Evolutionary conservation across 495 filamentous ascomycete species (phyloP).

Genomic region (Xylaria flabelliformis): DNA sequence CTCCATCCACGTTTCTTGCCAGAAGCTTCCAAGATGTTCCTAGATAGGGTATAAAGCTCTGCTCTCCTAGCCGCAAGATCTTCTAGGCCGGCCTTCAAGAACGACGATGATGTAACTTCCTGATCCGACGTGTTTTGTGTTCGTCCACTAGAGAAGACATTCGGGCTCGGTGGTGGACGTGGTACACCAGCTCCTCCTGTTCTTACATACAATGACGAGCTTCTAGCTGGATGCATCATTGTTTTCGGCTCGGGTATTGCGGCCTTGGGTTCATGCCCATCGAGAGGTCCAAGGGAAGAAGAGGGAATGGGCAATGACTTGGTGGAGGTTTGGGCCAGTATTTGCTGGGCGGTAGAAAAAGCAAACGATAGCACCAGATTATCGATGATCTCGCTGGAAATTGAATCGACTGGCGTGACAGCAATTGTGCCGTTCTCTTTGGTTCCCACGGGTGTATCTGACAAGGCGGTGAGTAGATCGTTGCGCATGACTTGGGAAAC

Average conservation of each 20-base stretch:
- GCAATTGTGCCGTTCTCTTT: constrained; percentile 24
- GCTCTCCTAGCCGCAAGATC: constrained; percentile 83
- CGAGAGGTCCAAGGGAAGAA: constrained; percentile 55
- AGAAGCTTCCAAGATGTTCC: constrained; percentile 77
- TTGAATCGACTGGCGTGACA: constrained; percentile 35
- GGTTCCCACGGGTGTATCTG: constrained; percentile 37
- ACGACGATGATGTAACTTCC: constrained; percentile 41
- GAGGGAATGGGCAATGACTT: constrained; percentile 69
- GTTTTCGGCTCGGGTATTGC: constrained; percentile 67
- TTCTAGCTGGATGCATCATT: constrained; percentile 66
- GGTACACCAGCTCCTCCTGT: constrained; percentile 30
- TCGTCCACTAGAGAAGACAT: constrained; percentile 49
- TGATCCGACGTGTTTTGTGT: constrained; percentile 36
- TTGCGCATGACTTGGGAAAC: constrained; percentile 77
- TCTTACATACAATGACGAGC: constrained; percentile 55
- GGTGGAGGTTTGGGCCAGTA: constrained; percentile 77
- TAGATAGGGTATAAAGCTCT: constrained; percentile 78
- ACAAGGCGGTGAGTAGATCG: constrained; percentile 65
- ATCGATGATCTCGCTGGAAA: constrained; percentile 65
- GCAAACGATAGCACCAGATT: constrained; percentile 86
- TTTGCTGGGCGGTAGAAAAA: constrained; percentile 77
- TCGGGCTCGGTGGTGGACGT: constrained; percentile 51
- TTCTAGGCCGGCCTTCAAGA: constrained; percentile 72
- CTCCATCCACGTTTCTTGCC: constrained; percentile 77
- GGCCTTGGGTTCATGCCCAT: constrained; percentile 56